Evolutionary conservation across 2,329 filamentous ascomycete genomes (phyloP), one percentile per base, ranked within the genome.

Genomic region (Colletotrichum gloeosporioides): DNA sequence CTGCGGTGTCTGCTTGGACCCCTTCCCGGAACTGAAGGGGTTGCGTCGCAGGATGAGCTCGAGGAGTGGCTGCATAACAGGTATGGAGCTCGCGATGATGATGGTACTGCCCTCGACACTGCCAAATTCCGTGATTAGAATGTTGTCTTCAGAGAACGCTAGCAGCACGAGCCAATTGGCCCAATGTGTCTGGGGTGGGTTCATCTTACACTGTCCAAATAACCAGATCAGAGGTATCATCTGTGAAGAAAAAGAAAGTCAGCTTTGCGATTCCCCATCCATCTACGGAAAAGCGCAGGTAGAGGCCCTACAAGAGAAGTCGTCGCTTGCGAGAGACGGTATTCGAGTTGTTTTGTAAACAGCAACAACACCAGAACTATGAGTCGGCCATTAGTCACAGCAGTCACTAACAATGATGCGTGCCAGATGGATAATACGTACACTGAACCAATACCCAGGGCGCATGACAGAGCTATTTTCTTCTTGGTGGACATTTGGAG

Each of bases 201-300:
- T 36, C 0, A 15, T 69, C 80, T 81, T 82, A 87, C 86, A 84
- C 82, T 13, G 87, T 88, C 87, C 87, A 89, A 32, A 88, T 83
- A 0, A 87, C 82, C 3, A 88, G 80, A 18, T 87, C 86, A 0
- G 84, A 83, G 3, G 85, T 87, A n/a, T 83, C 82, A 59, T 82
- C 80, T 83, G 34, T 4, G n/a, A n/a, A 39, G 12, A 18, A 8
- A 8, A 29, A 31, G 36, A 16, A 39, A 49, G 36, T 66, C 61
- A 64, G 29, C 25, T 12, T 62, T 29, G 18, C 32, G 31, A 22
- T 18, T 22, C n/a, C 6, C 6, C 18, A 4, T n/a, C 61, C 18
- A 29, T 31, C 4, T 5, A 15, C 27, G 5, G 15, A 25, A 66
- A 31, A 18, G n/a, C 15, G 25, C 16, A 15, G 3, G 3, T n/a